These are phyloP conservation scores for Spiraea crenata DNA, from an alignment of 331 rosid species.

Conservation along the genomic window DNA sequence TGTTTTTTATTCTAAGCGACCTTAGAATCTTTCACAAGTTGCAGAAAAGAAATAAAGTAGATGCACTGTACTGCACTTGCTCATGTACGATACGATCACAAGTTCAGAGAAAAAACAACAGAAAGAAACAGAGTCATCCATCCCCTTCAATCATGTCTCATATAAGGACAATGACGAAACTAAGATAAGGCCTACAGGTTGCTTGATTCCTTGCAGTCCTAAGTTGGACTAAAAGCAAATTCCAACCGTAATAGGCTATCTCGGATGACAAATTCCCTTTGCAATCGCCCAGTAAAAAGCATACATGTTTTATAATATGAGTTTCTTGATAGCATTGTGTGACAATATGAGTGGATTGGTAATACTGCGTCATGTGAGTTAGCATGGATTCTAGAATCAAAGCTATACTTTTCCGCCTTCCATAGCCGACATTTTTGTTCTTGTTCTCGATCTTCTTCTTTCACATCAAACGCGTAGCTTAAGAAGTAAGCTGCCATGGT, in stretches of 20 bases:
- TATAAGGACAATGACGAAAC: not conserved
- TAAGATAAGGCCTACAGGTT: not conserved
- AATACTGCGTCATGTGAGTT: not conserved
- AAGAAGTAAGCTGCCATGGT: conserved; percentile 23
- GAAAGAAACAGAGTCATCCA: not conserved
- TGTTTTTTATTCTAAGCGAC: not conserved
- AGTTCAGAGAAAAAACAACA: not conserved
- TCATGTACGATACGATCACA: not conserved
- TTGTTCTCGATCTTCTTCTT: not conserved
- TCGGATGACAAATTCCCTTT: no score
- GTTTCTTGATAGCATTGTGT: no score
- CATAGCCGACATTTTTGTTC: no score
- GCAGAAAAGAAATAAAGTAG: not conserved
- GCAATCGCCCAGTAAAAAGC: no score
- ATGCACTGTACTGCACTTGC: not conserved
- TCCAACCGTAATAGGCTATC: no score
- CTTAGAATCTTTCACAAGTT: not conserved
- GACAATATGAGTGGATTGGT: no score
- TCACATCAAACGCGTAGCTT: not conserved
- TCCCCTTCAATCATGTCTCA: not conserved
- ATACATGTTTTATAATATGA: no score
- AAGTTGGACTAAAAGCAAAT: no score
- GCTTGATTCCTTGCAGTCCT: no score
- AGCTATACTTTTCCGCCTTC: not conserved
- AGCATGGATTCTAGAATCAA: conserved; percentile 2